Evolutionary conservation across 768 basidiomycete genomes (phyloP).

Genomic region (Rhizopogon rudus): DNA sequence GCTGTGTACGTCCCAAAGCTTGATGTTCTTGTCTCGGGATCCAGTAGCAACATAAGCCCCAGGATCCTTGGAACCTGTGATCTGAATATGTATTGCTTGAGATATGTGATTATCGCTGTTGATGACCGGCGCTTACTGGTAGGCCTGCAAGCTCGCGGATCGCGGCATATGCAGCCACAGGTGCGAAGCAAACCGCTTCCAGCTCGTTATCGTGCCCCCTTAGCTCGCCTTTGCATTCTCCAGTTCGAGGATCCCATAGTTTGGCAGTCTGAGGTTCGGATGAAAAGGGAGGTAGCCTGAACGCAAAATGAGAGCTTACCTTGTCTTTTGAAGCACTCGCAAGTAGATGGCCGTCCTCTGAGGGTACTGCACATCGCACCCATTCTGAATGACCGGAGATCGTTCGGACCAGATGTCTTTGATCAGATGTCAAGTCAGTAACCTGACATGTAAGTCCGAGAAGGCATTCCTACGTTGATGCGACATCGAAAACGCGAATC

Average conservation of each 20-base stretch:
- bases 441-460: neutral
- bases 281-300: neutral
- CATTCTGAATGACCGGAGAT: slow-evolving; percentile 79
- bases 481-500: slow-evolving; percentile 82
- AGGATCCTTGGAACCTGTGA: slow-evolving; percentile 47
- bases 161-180: slow-evolving; percentile 64
- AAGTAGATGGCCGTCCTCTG: slow-evolving; percentile 67
- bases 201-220: slow-evolving; percentile 87
- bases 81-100: slow-evolving; percentile 25
- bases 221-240: slow-evolving; percentile 76
- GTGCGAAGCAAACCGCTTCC: slow-evolving; percentile 79
- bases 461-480: slow-evolving; percentile 55
- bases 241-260: slow-evolving; percentile 68
- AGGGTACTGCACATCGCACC: slow-evolving; percentile 68
- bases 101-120: neutral
- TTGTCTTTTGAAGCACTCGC: slow-evolving; percentile 87
- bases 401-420: slow-evolving; percentile 70
- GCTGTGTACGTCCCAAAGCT: slow-evolving; percentile 81
- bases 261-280: slow-evolving; percentile 55
- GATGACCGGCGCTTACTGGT: slow-evolving; percentile 40
- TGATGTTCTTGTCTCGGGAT: slow-evolving; percentile 88
- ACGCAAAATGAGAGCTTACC: slow-evolving; percentile 36
- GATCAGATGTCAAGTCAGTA: slow-evolving; percentile 9
- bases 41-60: slow-evolving; percentile 73
- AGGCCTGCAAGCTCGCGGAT: slow-evolving; percentile 75